Percentiles rank a stretch among this genome's conserved stretches.
phyloP scores from a whole-genome alignment of 208 protist species.

The Trypanosoma theileri region DNA sequence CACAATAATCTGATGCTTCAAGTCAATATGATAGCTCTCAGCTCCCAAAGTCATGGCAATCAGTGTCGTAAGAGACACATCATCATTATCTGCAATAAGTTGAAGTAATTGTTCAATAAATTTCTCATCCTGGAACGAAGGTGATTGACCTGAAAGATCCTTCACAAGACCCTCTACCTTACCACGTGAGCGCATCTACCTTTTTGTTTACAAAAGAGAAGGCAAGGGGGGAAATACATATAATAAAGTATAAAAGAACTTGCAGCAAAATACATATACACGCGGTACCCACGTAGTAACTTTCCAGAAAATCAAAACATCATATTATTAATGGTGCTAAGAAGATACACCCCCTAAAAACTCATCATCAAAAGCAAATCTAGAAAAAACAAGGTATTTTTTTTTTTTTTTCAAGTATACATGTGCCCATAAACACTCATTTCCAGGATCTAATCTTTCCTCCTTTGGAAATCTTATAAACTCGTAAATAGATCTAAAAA shows the following conservation, averaged over 20 bases:
- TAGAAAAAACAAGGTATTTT: background rate
- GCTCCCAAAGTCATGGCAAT: slow-evolving; percentile 47
- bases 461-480: background rate
- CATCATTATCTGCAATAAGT: slow-evolving; percentile 23
- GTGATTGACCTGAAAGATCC: slow-evolving; percentile 5
- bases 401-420: background rate
- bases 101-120: slow-evolving; percentile 46
- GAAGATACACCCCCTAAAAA: too few species aligned
- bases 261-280: too few species aligned
- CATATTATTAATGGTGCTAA: too few species aligned
- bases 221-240: background rate
- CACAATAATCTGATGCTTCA: slow-evolving; percentile 67
- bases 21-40: slow-evolving; percentile 65
- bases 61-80: slow-evolving; percentile 35
- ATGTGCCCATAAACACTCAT: background rate
- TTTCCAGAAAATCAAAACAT: too few species aligned
- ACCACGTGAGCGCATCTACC: slow-evolving; percentile 21
- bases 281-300: too few species aligned
- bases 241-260: too few species aligned
- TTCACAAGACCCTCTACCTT: slow-evolving; percentile 18
- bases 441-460: background rate
- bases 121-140: slow-evolving; percentile 37
- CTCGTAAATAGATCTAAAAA: background rate
- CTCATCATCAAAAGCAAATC: background rate
- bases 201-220: background rate